phyloP scores from a whole-genome alignment of 2,329 filamentous ascomycete species.

The Clarireedia paspali region DNA sequence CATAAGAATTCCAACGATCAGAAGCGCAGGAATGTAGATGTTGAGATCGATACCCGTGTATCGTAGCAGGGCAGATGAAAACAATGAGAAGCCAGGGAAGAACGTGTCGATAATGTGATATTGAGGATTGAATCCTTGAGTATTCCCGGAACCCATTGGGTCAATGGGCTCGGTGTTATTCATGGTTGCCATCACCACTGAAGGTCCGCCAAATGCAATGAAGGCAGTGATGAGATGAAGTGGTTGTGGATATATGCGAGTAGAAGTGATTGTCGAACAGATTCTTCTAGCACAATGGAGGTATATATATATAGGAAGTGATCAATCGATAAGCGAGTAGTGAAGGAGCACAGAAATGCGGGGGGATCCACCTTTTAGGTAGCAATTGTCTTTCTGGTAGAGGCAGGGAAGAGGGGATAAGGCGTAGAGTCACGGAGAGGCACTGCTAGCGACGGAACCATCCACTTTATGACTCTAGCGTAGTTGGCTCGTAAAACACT shows the following conservation, averaged over 20 bases:
- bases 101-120: slow-evolving; percentile 46
- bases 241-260: background rate
- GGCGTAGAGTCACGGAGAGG: background rate
- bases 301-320: background rate
- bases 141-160: background rate
- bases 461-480: background rate
- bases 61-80: slow-evolving; percentile 44
- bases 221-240: background rate
- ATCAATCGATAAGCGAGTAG: too few relatives aligned
- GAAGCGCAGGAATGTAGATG: slow-evolving; percentile 51
- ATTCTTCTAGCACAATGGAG: too few relatives aligned
- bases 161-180: background rate
- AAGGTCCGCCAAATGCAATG: background rate
- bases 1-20: slow-evolving; percentile 41
- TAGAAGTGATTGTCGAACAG: background rate
- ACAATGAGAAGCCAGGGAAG: slow-evolving; percentile 56
- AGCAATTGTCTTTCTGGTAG: background rate
- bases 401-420: background rate
- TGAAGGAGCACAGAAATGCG: too few relatives aligned
- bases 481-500: too few relatives aligned
- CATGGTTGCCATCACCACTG: background rate
- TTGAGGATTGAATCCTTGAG: slow-evolving; percentile 28
- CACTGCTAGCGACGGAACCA: background rate
- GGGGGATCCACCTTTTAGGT: background rate
- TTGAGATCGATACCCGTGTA: slow-evolving; percentile 56